Evolutionary conservation across 2,329 filamentous ascomycete species (phyloP).

Genomic region (Rhynchosporium agropyri): DNA sequence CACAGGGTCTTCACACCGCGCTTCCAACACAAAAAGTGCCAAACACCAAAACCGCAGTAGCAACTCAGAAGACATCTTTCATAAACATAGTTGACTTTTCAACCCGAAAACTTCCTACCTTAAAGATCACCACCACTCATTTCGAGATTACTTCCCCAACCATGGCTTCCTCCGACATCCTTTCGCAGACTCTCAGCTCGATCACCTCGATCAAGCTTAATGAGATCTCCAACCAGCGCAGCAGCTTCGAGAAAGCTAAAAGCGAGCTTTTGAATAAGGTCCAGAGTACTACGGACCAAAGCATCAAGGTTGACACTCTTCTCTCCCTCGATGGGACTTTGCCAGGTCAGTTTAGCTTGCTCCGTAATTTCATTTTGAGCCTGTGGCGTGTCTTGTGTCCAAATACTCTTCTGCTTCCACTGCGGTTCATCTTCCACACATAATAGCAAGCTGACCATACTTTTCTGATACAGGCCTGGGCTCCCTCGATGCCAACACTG

Average conservation of each 20-base stretch:
- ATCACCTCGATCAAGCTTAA: conserved; percentile 59
- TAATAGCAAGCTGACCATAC: background rate
- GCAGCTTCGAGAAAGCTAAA: conserved; percentile 52
- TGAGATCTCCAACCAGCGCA: conserved; percentile 55
- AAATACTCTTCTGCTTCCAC: too few species aligned
- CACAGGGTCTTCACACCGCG: background rate
- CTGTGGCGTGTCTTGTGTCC: too few species aligned
- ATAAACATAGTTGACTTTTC: background rate
- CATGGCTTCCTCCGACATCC: conserved; percentile 45
- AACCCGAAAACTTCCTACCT: background rate
- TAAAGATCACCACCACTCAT: background rate
- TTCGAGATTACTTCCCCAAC: background rate
- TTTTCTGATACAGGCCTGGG: background rate
- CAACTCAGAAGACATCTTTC: background rate
- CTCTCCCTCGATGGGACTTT: conserved; percentile 35
- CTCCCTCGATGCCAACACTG: conserved; percentile 25
- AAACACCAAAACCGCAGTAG: background rate
- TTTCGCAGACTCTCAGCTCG: conserved; percentile 56
- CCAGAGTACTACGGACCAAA: conserved; percentile 35
- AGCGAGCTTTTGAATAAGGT: conserved; percentile 45
- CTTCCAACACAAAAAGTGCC: background rate
- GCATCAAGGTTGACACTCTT: conserved; percentile 43
- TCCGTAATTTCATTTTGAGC: too few species aligned
- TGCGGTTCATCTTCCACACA: too few species aligned
- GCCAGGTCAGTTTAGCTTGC: background rate